Conservation (phyloP, 2,329 filamentous ascomycete genomes). For the Cercospora zeae-maydis region DNA sequence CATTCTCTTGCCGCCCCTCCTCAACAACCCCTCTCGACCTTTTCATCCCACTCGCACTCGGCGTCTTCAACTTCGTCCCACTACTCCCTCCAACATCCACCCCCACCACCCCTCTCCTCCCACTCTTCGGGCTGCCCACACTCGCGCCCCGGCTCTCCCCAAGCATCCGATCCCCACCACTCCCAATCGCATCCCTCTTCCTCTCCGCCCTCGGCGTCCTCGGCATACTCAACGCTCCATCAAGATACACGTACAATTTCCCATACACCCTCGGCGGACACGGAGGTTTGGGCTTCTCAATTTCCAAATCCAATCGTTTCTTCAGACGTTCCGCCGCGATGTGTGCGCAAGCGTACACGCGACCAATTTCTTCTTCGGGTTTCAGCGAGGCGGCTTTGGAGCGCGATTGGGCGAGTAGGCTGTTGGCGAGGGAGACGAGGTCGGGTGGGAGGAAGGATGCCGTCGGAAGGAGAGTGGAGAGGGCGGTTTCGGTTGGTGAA, state of each 20-base stretch:
- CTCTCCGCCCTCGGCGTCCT: constrained; percentile 31
- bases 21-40: not conserved
- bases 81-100: not conserved
- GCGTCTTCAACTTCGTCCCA: constrained; percentile 11
- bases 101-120: constrained; percentile 2
- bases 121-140: not conserved
- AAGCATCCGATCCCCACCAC: not conserved
- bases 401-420: constrained; percentile 75
- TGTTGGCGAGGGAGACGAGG: constrained; percentile 68
- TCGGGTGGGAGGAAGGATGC: constrained; percentile 64
- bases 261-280: constrained; percentile 78
- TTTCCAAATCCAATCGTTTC: constrained; percentile 69
- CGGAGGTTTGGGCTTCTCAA: constrained; percentile 70
- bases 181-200: constrained; percentile 8
- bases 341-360: constrained; percentile 78
- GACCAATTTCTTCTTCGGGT: constrained; percentile 81
- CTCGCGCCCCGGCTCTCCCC: too few relatives aligned
- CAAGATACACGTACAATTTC: constrained; percentile 76
- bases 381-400: constrained; percentile 73
- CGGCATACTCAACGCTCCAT: constrained; percentile 57
- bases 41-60: constrained; percentile 9
- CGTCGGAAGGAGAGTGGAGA: constrained; percentile 71
- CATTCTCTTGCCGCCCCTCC: not conserved
- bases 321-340: constrained; percentile 87
- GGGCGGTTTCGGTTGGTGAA: constrained; percentile 66